Base-by-base conservation (phyloP, 768 basidiomycete genomes). In the Serendipita sp. region DNA sequence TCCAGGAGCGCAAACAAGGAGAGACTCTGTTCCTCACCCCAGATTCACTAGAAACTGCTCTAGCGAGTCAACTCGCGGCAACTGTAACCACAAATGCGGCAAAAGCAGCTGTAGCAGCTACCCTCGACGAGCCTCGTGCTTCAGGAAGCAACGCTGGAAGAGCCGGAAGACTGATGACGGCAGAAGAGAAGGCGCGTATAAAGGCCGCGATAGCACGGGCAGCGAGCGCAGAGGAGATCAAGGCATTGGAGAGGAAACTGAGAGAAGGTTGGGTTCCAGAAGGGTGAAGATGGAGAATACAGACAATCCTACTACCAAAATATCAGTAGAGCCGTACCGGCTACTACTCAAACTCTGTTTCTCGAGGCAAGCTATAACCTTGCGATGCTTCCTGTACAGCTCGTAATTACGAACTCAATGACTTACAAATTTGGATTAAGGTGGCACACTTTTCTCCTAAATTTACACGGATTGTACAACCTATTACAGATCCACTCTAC, bases 201-300 rank as follows among this genome's bases (percentile, higher is more conserved):
- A 87, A 84, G 72, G 83, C 84, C 36, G 91, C 91, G 16, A 93
- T 95, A 68, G 86, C 87, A 67, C 86, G 84, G 67, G 92, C 92
- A n/a, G 88, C 86, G 37, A 92, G 88, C 55, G 82, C 91, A 68
- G 91, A 95, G 71, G 91, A 95, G 74, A 85, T 94, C 70, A 81
- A 86, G 73, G 81, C 82, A 70, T 72, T 93, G 68, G 90, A 93
- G 74, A 81, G 88, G 75, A 87, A 82, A 72, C 74, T 92, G 69
- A 81, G 83, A 70, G 91, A 93, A 71, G 91, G 91, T 48, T 91
- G 87, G 73, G 74, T 91, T 74, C 89, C 91, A n/a, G 36, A 60
- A 3, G 55, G 34, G 2, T 60, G 31, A 18, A 34, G 23, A 27
- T 63, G 48, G 23, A 40, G 5, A 10, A 10, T 13, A 40, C 5